Evolutionary conservation across 805 yeast species (phyloP), one percentile per base, ranked within the genome.

Genomic region (Metschnikowia orientalis): DNA sequence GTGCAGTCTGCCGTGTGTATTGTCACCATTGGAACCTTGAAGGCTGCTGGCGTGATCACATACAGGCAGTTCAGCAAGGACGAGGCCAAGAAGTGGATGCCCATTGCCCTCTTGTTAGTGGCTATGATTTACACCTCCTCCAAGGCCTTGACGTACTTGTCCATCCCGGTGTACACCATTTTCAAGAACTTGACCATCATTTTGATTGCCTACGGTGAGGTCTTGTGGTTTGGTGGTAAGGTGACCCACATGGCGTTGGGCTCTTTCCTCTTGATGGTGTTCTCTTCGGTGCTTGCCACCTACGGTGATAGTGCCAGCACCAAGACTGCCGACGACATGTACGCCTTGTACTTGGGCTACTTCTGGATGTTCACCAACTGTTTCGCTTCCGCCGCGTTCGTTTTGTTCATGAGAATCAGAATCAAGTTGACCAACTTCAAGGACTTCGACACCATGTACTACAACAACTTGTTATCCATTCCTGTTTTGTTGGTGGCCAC

Each of bases 341-440:
- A 73, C 47, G 74, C 75, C 52, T 61, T 62, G 43, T 64, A 63
- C 51, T 38, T 77, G 40, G 98, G 98, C 42, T 92, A 92, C 77
- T 62, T 88, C 61, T 92, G 98, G 98, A 92, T 92, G 98, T 74
- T 86, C 48, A 56, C 81, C 56, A 92, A 92, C 78, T 92, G 98
- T 72, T 71, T 90, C 57, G 77, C 96, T 11, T 83, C 95, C 36
- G 97, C 98, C 28, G 73, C 92, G 6, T 92, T 88, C 57, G 97
- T 92, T 27, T 73, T 92, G 47, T 75, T 81, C 69, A 83, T 92
- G 95, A 85, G 97, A 75, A 90, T 88, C 76, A 85, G 97, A 73
- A 90, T 92, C 56, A 90, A 90, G 81, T 75, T 88, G 61, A 87
- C 96, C 53, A 88, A 88, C 63, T 92, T 92, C 75, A 86, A 87